phyloP scores from a whole-genome alignment of 208 protist species.

The Angomonas ambiguus region DNA sequence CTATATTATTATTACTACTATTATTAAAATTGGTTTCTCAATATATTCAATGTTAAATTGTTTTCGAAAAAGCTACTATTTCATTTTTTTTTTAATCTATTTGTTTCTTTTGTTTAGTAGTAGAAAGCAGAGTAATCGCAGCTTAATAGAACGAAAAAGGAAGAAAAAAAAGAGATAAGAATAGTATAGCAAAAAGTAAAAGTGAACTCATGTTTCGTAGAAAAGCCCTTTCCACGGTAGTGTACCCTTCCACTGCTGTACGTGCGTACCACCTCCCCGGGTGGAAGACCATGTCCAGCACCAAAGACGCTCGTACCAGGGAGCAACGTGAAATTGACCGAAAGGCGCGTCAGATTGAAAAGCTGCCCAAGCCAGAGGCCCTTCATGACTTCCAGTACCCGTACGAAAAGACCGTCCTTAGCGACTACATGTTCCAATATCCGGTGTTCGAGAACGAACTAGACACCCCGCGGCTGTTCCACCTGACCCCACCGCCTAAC shows the following conservation, averaged over 20 bases:
- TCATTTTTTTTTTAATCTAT: no score
- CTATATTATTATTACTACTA: no score
- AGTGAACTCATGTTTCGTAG: not conserved
- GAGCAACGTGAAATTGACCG: slow-evolving; percentile 86
- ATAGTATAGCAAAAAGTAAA: no score
- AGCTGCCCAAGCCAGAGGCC: slow-evolving; percentile 77
- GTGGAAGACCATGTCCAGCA: slow-evolving; percentile 83
- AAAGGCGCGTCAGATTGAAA: slow-evolving; percentile 85
- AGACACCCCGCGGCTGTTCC: slow-evolving; percentile 84
- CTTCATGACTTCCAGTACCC: slow-evolving; percentile 89
- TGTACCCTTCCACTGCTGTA: not conserved
- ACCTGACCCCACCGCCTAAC: slow-evolving; percentile 77
- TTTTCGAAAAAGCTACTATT: no score
- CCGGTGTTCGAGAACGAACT: slow-evolving; percentile 88
- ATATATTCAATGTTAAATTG: no score
- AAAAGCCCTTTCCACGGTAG: not conserved
- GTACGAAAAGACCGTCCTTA: slow-evolving; percentile 86
- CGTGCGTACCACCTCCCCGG: slow-evolving; percentile 71
- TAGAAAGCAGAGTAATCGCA: no score
- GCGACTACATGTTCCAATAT: slow-evolving; percentile 89
- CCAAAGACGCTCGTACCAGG: slow-evolving; percentile 76
- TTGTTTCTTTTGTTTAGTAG: no score
- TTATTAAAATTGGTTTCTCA: no score
- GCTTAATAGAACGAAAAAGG: no score
- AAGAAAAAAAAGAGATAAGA: no score